Conservation (phyloP, 208 protist species). For the Naegleria fowleri region DNA sequence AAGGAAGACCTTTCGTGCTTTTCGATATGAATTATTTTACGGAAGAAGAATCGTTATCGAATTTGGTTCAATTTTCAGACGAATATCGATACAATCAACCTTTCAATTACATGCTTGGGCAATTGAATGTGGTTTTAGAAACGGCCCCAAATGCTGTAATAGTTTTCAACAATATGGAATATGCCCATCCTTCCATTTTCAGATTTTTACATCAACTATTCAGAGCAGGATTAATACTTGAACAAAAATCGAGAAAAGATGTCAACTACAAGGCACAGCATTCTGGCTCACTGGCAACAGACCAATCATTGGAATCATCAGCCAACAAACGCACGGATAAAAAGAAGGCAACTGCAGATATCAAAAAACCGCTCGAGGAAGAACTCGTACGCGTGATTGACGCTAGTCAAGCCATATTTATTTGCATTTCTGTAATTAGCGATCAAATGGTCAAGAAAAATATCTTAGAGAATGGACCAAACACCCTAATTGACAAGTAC, state of each 20-base stretch:
- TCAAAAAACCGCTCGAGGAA: not conserved
- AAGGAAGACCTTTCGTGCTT: not conserved
- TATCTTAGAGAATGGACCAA: not conserved
- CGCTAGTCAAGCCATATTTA: not conserved
- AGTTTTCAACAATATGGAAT: conserved; percentile 1
- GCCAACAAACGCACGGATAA: not conserved
- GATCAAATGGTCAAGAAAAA: not conserved
- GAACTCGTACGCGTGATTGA: not conserved
- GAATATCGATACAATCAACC: not conserved
- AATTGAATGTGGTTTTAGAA: not conserved
- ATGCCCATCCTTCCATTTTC: not conserved
- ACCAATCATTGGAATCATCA: not conserved
- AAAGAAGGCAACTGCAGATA: not conserved
- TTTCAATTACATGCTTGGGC: not conserved
- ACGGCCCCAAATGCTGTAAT: not conserved
- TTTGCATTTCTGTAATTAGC: conserved; percentile 10
- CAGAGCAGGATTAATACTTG: not conserved
- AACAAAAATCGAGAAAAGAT: not conserved
- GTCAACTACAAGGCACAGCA: too few relatives aligned
- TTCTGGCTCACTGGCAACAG: not conserved
- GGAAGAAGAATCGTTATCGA: not conserved
- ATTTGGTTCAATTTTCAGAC: not conserved
- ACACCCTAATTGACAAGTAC: not conserved
- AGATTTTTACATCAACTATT: conserved; percentile 6
- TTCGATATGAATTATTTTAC: not conserved